phyloP scores from a whole-genome alignment of 1,284 basidiomycete species.

The Ustilago hordei region DNA sequence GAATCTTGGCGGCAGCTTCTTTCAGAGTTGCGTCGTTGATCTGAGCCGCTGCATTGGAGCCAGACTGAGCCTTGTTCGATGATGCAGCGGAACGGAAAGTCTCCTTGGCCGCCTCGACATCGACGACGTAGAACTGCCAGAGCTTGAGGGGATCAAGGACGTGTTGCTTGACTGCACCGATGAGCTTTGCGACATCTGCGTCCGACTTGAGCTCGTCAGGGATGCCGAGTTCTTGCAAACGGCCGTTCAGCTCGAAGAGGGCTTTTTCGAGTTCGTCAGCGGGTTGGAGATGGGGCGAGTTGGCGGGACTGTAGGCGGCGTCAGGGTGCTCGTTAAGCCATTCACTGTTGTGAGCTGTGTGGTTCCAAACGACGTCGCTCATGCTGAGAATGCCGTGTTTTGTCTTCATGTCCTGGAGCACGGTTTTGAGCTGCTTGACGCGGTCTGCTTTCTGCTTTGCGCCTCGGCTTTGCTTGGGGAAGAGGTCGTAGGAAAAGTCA shows the following conservation, averaged over 20 bases:
- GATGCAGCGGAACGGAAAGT: slow-evolving; percentile 33
- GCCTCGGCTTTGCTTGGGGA: slow-evolving; percentile 39
- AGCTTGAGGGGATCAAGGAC: slow-evolving; percentile 55
- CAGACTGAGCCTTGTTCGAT: slow-evolving; percentile 14
- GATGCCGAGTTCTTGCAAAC: slow-evolving; percentile 37
- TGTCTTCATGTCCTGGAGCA: slow-evolving; percentile 45
- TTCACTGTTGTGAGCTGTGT: slow-evolving; percentile 60
- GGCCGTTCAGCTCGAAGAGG: slow-evolving; percentile 49
- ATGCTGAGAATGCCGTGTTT: slow-evolving; percentile 64
- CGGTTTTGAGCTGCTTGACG: slow-evolving; percentile 36
- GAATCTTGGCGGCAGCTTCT: slow-evolving; percentile 33
- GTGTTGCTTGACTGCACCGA: slow-evolving; percentile 55
- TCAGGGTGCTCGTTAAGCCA: slow-evolving; percentile 67
- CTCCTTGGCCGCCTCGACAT: slow-evolving; percentile 47
- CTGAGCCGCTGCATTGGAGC: slow-evolving; percentile 12
- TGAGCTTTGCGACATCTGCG: slow-evolving; percentile 52
- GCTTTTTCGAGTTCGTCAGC: slow-evolving; percentile 63
- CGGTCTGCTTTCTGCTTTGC: slow-evolving; percentile 42
- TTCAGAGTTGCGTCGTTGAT: slow-evolving; percentile 18
- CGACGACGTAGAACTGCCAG: slow-evolving; percentile 65
- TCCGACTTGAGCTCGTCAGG: slow-evolving; percentile 51
- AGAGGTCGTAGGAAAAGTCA: slow-evolving; percentile 61
- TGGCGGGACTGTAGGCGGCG: slow-evolving; percentile 60
- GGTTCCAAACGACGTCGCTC: slow-evolving; percentile 64
- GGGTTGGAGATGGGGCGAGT: slow-evolving; percentile 63